phyloP scores from a whole-genome alignment of 1,284 basidiomycete species.

The Coniophora puteana region DNA sequence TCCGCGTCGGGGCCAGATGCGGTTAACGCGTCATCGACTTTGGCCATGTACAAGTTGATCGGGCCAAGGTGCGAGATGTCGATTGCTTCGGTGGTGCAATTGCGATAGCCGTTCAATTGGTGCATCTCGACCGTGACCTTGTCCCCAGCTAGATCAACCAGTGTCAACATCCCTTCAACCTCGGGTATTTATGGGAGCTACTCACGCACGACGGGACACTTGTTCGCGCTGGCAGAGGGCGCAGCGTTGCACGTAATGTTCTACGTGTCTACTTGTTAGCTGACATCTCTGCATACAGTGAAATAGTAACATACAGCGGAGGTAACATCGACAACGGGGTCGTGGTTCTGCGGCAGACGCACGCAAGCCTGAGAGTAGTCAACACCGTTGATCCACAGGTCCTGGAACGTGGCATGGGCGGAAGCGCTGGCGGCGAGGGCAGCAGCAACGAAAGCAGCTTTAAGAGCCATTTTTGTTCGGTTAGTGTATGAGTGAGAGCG shows the following conservation, averaged over 20 bases:
- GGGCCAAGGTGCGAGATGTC: conserved; percentile 29
- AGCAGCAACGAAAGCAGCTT: conserved; percentile 31
- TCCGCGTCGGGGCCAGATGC: conserved; percentile 1
- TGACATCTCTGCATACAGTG: background rate
- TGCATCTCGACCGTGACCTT: conserved; percentile 51
- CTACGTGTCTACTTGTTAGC: conserved; percentile 21
- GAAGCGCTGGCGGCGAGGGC: conserved; percentile 35
- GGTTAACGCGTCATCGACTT: background rate
- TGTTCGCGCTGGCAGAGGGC: conserved; percentile 27
- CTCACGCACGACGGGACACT: too few species aligned
- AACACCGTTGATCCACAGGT: conserved; percentile 48
- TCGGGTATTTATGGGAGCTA: too few species aligned
- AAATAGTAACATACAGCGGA: conserved; percentile 26
- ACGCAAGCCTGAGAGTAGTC: conserved; percentile 46
- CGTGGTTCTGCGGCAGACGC: conserved; percentile 41
- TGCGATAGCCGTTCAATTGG: conserved; percentile 44
- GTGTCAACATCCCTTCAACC: too few species aligned
- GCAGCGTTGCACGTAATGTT: conserved; percentile 46
- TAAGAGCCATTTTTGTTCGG: too few species aligned
- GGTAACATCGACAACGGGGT: conserved; percentile 40
- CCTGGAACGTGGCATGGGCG: conserved; percentile 51
- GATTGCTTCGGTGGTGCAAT: conserved; percentile 43
- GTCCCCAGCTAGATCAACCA: conserved; percentile 43
- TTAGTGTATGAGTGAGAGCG: too few species aligned
- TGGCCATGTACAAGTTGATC: conserved; percentile 4